Base-by-base conservation (phyloP, 352 stramenopile species). In the Phytopythium boreale region DNA sequence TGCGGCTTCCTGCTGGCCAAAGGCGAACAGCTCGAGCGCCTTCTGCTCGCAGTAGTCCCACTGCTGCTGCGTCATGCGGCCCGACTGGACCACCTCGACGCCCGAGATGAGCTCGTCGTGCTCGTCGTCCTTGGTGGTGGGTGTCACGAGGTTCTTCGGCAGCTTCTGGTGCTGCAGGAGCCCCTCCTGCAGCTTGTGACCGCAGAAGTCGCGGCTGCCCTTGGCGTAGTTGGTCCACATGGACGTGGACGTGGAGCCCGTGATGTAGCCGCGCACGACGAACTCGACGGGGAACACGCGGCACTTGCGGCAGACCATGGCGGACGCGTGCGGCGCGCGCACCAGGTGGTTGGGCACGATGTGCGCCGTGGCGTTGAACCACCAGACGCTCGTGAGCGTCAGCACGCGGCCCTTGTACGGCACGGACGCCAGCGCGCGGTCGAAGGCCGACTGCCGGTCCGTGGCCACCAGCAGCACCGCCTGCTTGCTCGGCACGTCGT, bases 191-290 rank as follows among this genome's bases (percentile, higher is more conserved):
- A 99, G 85, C 56, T 79, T 73, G 77, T 99, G 89, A 52, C 98
- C 98, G 78, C 98, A 99, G 77, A 99, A 99, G 43, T 97, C 88
- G 52, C 97, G 87, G 47, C 94, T 68, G 31, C 97, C 97, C 61
- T 97, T 95, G 64, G 90, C 86, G 83, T 99, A 99, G 82, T 99
- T 98, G 53, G 97, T 99, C 97, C 97, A 99, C 79, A 99, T 98
- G 31, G 96, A 99, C 44, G 97, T 99, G 50, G 86, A 97, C 1
- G 97, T 99, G 5, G 94, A 98, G 59, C 97, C 97, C 14, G 96
- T 99, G 59, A 97, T 88, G 98, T 99, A 84, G 44, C 92, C 96
- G 67, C 97, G 89, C 51, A 99, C 97, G 56, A 99, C 98, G 74
- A 99, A 99, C 82, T 99, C 98, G 70, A 99, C 97, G 0, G 97